Conservation (phyloP, 352 stramenopile genomes). For the Pythium brassicae region DNA sequence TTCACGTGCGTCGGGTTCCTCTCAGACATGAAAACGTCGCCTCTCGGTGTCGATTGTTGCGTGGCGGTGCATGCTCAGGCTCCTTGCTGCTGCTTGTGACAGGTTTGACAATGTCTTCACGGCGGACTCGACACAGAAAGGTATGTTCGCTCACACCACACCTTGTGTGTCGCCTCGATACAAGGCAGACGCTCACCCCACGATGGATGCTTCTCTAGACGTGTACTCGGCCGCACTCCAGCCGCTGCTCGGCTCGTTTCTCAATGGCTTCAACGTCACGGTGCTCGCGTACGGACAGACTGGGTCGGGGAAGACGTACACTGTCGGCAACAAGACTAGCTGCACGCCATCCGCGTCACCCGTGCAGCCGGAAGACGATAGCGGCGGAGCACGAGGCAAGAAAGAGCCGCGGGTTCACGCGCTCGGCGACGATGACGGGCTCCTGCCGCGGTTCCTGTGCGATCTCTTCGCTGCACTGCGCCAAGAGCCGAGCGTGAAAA, state of each 20-base stretch:
- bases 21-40: no score
- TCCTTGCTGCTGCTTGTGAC: conserved; percentile 2
- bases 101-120: conserved; percentile 64
- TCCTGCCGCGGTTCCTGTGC: conserved; percentile 47
- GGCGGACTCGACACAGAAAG: conserved; percentile 26
- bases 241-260: conserved; percentile 37
- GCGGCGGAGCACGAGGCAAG: not conserved
- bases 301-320: conserved; percentile 53
- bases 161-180: no score
- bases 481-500: conserved; percentile 31
- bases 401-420: conserved; percentile 1
- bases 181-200: not conserved
- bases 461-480: conserved; percentile 40
- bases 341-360: conserved; percentile 11
- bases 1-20: conserved; percentile 27
- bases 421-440: conserved; percentile 25
- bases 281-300: conserved; percentile 61
- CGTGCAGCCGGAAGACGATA: conserved; percentile 1
- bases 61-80: not conserved
- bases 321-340: conserved; percentile 36
- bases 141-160: conserved; percentile 13
- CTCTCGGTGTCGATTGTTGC: not conserved
- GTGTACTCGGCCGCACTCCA: conserved; percentile 36
- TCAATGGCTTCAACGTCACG: conserved; percentile 59
- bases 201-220: conserved; percentile 12